Base-by-base conservation (phyloP, 805 yeast species). In the Sugiyamaella chiloensis region DNA sequence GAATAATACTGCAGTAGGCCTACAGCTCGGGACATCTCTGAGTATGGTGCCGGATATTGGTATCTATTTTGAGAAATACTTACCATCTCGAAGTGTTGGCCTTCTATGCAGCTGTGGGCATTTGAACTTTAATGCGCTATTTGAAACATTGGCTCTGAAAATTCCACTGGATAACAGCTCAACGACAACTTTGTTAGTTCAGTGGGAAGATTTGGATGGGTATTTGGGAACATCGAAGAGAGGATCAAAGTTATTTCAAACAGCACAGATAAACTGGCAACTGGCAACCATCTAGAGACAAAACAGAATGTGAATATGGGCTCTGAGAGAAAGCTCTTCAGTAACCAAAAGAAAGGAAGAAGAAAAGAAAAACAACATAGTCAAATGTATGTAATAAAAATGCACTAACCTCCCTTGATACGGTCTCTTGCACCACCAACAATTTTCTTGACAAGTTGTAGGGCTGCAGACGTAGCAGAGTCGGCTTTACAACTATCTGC, bases 151-250 rank as follows among this genome's bases (percentile, higher is more conserved):
- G n/a, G n/a, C n/a, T n/a, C n/a, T n/a, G n/a, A n/a, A n/a, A n/a
- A n/a, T n/a, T n/a, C n/a, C n/a, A n/a, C 34, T 29, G 34, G 34
- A 29, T 4, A 29, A 29, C 16, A 17, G 12, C 3, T 17, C 34
- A 29, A n/a, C 11, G 43, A 41, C 30, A 37, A 32, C 12, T 6
- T 39, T 24, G 16, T 16, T 9, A 5, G 37, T 19, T 53, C 20
- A 36, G 52, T 32, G 80, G 83, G 82, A 69, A 2, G 73, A 76
- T 0, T 67, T 83, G 55, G 95, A 86, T 63, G 95, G 95, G 0
- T 72, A 72, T 48, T 73, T 74, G 53, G 95, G 93, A 1, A 73
- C 80, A 1, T 57, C 60, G n/a, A 69, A 68, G 40, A 75, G 73
- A 52, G 89, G 89, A 0, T 47, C 67, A 2, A 68, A 70, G 51